These are phyloP conservation scores for Warburgia ugandensis DNA, from an alignment of 164 flowering plant species.

Conservation along the genomic window DNA sequence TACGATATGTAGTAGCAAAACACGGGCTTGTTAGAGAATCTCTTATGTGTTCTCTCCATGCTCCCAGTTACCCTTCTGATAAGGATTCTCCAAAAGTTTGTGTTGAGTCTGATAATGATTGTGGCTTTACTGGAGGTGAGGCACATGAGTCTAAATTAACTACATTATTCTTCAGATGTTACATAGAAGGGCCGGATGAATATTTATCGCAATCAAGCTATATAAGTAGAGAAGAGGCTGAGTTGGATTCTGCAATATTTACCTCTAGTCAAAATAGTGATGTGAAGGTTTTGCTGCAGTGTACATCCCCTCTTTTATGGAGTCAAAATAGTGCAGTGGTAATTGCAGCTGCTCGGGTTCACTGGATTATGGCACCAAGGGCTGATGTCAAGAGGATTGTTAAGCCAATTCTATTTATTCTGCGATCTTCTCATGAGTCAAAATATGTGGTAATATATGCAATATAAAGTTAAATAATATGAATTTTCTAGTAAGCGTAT, in stretches of 20 bases:
- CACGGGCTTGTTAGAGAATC: constrained; percentile 87
- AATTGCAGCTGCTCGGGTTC: constrained; percentile 92
- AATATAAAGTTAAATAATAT: too few species aligned
- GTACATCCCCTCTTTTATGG: constrained; percentile 94
- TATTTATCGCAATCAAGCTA: constrained; percentile 50
- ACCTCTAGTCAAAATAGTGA: constrained; percentile 52
- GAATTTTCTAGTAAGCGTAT: too few species aligned
- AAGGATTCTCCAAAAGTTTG: constrained; percentile 25
- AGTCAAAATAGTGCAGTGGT: constrained; percentile 97
- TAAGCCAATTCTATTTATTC: constrained; percentile 81
- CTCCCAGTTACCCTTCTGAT: constrained; percentile 23
- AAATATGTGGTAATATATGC: constrained; percentile 67
- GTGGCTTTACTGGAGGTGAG: constrained; percentile 13
- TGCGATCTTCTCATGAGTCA: constrained; percentile 75
- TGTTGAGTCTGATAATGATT: constrained; percentile 19
- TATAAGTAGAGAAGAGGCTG: constrained; percentile 22
- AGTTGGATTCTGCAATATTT: constrained; percentile 24
- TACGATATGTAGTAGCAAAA: constrained; percentile 76
- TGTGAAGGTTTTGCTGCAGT: constrained; percentile 73
- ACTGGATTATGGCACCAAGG: constrained; percentile 89
- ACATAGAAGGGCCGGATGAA: constrained; percentile 86
- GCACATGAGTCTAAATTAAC: constrained; percentile 27
- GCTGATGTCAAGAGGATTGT: constrained; percentile 67
- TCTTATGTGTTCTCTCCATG: constrained; percentile 35
- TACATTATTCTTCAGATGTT: constrained; percentile 54